Evolutionary conservation across 139 green algal species (phyloP), one percentile per base, ranked within the genome.

Genomic region (Dunaliella primolecta): DNA sequence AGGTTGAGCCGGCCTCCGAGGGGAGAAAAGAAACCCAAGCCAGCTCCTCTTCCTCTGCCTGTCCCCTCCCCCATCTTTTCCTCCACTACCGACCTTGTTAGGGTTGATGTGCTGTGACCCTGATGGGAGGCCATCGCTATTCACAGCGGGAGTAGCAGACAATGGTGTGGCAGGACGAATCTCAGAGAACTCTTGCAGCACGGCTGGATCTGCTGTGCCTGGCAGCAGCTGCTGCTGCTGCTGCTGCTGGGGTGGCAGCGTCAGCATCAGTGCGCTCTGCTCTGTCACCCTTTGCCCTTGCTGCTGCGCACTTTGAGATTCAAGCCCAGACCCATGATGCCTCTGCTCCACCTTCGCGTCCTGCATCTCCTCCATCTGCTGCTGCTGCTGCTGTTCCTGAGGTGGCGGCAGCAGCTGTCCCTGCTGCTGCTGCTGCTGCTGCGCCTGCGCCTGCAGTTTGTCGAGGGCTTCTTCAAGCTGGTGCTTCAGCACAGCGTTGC

Each of bases 401-500:
- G 7, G 7, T 25, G 46, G 15, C 7, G 15, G 46, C 7, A 7
- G 7, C 46, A 7, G 7, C 7, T 64, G 46, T 15, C 7, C 46
- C 46, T 64, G 46, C 46, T 64, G 46, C 46, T 7, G 46, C 15
- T 64, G 46, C 7, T 7, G 7, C 7, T 7, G 7, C 7, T 7
- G 46, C 7, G 46, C 7, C 46, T 64, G 46, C 15, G 46, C 46
- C 83, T 89, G 82, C 83, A 89, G 80, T 3, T 83, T 83, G 71
- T 89, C 71, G 0, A 36, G 81, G 35, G 71, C 36, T 2, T 75
- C 23, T 35, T 74, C 82, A 70, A 85, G 82, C 82, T 81, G 80
- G 76, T 75, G 78, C 38, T 84, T 80, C 79, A 89, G 83, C 35
- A 85, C 71, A 21, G 27, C n/a, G 36, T 81, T 81, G 3, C 23